Evolutionary conservation across 179 eudicot species (phyloP).

Genomic region (Nepenthes alata): DNA sequence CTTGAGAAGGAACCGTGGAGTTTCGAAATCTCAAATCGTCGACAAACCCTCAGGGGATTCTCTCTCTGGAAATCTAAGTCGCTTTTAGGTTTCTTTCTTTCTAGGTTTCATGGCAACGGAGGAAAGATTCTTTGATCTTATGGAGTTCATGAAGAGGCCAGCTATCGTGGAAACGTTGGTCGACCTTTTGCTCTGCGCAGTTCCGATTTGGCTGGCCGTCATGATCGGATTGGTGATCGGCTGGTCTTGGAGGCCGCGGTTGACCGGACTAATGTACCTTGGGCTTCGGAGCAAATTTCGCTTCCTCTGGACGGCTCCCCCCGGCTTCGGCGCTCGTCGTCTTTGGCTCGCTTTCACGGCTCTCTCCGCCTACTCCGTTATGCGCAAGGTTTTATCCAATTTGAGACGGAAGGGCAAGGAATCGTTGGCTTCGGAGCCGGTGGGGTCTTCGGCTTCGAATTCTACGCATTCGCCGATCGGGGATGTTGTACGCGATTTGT

Average conservation of each 20-base stretch:
- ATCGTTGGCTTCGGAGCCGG: slow-evolving; percentile 5
- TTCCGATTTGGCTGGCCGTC: slow-evolving; percentile 81
- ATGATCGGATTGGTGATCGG: slow-evolving; percentile 80
- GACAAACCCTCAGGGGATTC: no score
- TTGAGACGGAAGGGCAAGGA: slow-evolving; percentile 14
- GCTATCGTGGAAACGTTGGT: slow-evolving; percentile 55
- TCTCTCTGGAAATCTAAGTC: no score
- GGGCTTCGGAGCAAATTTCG: slow-evolving; percentile 35
- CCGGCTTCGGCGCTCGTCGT: slow-evolving; percentile 50
- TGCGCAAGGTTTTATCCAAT: slow-evolving; percentile 33
- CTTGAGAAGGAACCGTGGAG: no score
- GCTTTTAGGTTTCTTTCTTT: no score
- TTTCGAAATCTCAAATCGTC: no score
- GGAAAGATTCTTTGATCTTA: slow-evolving; percentile 7
- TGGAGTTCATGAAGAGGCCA: slow-evolving; percentile 11
- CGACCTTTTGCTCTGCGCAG: slow-evolving; percentile 73
- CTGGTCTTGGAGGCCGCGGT: slow-evolving; percentile 91
- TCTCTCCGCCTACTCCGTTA: slow-evolving; percentile 47
- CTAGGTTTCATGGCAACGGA: no score
- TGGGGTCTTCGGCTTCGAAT: neutral
- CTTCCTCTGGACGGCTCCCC: slow-evolving; percentile 46
- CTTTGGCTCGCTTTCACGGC: slow-evolving; percentile 58
- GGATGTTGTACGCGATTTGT: neutral
- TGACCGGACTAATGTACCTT: slow-evolving; percentile 60
- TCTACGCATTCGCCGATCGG: neutral